Percentiles rank a stretch among this genome's conserved stretches.
These are phyloP conservation scores for Syzygium malaccense DNA, from an alignment of 441 rosid genomes.

Conservation along the genomic window DNA sequence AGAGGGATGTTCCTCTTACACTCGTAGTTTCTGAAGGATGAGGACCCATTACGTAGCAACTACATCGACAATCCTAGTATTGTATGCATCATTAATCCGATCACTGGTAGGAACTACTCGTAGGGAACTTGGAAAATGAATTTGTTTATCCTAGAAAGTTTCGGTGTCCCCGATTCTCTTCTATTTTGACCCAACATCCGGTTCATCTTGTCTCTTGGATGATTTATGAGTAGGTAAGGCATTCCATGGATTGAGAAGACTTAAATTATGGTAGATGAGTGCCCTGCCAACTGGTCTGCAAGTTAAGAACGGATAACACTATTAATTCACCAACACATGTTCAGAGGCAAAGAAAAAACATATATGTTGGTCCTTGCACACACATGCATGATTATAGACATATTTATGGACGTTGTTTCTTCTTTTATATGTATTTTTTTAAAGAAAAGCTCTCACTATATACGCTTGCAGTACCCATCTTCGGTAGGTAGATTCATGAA, in stretches of 20 bases:
- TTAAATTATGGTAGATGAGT: neutral
- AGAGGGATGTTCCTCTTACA: neutral
- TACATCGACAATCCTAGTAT: neutral
- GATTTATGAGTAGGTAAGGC: neutral
- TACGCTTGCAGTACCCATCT: neutral
- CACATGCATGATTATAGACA: neutral
- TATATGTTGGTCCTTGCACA: neutral
- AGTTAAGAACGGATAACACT: neutral
- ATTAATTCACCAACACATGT: fast-evolving
- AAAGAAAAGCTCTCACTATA: neutral
- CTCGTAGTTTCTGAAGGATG: neutral
- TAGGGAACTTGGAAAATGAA: neutral
- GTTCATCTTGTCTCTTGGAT: neutral
- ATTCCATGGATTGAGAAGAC: neutral
- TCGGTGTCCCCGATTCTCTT: neutral
- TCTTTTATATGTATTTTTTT: neutral
- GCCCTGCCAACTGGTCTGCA: neutral
- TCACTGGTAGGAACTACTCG: neutral
- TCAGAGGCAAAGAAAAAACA: neutral
- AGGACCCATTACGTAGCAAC: neutral
- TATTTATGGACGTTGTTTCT: neutral
- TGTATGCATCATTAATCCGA: fast-evolving
- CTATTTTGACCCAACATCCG: neutral
- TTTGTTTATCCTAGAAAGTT: neutral
- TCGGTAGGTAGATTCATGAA: neutral